Percentiles rank a stretch among this genome's conserved stretches.
phyloP scores from a whole-genome alignment of 2,329 filamentous ascomycete genomes.

The Huntiella bhutanensis region DNA sequence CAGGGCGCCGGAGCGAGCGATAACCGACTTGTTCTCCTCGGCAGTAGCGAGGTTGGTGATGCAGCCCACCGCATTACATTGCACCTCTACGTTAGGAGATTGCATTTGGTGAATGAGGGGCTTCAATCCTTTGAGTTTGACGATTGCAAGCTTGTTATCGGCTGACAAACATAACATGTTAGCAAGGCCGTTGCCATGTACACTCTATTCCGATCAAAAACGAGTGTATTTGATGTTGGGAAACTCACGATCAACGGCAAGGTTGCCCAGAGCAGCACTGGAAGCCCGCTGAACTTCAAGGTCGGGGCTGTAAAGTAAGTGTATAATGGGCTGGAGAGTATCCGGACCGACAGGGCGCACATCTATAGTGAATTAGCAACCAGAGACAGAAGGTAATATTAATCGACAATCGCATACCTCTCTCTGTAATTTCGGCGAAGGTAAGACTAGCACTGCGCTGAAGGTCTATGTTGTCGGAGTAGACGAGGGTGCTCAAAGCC shows the following conservation, averaged over 20 bases:
- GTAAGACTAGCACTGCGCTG: conserved; percentile 94
- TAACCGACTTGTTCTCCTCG: conserved; percentile 98
- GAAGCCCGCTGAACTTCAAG: conserved; percentile 95
- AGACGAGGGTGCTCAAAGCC: conserved; percentile 87
- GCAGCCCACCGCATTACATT: conserved; percentile 97
- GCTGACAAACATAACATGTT: conserved; percentile 35
- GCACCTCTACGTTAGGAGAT: conserved; percentile 91
- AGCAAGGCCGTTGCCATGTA: conserved; percentile 17
- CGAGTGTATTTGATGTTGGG: not conserved
- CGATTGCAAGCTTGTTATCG: conserved; percentile 95
- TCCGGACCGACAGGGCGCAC: conserved; percentile 88
- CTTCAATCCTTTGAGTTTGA: conserved; percentile 71
- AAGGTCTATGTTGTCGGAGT: conserved; percentile 95
- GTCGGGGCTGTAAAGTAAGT: conserved; percentile 82
- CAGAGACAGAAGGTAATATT: not conserved
- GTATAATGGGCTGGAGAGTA: conserved; percentile 88
- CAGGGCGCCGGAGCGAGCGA: conserved; percentile 82
- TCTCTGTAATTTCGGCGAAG: conserved; percentile 95
- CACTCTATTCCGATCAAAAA: not conserved
- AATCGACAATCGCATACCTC: conserved; percentile 44
- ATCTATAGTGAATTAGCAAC: conserved; percentile 37
- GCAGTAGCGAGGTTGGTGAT: conserved; percentile 97
- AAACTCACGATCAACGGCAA: conserved; percentile 82
- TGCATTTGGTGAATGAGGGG: conserved; percentile 97
- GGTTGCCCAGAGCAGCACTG: conserved; percentile 84